Percentiles rank a stretch among this genome's conserved stretches.
phyloP scores from a whole-genome alignment of 2,329 filamentous ascomycete genomes.

The Colletotrichum costaricense region DNA sequence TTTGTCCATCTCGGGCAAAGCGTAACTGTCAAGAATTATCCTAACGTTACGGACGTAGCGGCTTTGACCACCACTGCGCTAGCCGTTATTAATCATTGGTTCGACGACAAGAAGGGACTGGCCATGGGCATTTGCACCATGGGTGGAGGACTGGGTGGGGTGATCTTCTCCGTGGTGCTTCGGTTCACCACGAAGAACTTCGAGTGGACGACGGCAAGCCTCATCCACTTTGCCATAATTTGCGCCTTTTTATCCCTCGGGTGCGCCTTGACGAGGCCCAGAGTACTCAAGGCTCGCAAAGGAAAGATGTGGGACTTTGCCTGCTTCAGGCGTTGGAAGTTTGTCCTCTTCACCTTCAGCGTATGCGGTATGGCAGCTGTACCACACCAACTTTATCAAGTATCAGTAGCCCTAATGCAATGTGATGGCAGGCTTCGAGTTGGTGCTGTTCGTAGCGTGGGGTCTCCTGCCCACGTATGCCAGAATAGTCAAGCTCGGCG shows the following conservation, averaged over 20 bases:
- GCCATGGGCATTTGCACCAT: slow-evolving; percentile 42
- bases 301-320: slow-evolving; percentile 29
- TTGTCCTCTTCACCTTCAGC: slow-evolving; percentile 42
- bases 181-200: slow-evolving; percentile 39
- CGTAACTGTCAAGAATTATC: neutral
- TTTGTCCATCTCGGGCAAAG: neutral
- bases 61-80: slow-evolving; percentile 41
- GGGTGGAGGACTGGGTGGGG: slow-evolving; percentile 44
- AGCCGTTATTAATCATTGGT: slow-evolving; percentile 43
- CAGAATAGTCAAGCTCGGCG: slow-evolving; percentile 37
- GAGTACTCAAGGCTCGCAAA: neutral
- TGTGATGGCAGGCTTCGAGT: slow-evolving; percentile 42
- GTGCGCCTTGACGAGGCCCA: slow-evolving; percentile 37
- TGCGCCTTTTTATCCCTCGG: slow-evolving; percentile 37
- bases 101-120: slow-evolving; percentile 36
- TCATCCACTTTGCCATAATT: slow-evolving; percentile 41
- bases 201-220: slow-evolving; percentile 38
- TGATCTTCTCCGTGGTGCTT: slow-evolving; percentile 44
- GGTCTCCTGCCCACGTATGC: slow-evolving; percentile 45
- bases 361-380: slow-evolving; percentile 40
- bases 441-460: slow-evolving; percentile 46
- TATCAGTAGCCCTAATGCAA: slow-evolving; percentile 3
- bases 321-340: slow-evolving; percentile 38
- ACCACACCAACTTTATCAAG: neutral
- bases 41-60: slow-evolving; percentile 33